phyloP scores from a whole-genome alignment of 148 eudicot species.

The Amaranthus cruentus region DNA sequence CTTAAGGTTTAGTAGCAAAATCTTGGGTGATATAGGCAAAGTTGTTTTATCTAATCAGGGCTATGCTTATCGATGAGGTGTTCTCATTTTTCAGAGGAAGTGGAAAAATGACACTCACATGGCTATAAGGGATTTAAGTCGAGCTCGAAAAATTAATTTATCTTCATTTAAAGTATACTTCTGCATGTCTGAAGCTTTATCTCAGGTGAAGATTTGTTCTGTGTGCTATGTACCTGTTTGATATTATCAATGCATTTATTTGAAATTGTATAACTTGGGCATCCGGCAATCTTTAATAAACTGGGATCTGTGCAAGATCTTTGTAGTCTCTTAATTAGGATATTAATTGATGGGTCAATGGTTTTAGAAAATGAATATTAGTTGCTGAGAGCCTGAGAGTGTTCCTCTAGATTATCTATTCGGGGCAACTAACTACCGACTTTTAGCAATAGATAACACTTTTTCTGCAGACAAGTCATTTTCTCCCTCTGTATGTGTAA shows the following conservation, averaged over 20 bases:
- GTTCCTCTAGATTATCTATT: background rate
- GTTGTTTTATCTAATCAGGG: slow-evolving; percentile 11
- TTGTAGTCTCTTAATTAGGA: background rate
- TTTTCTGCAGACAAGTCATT: background rate
- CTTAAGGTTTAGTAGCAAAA: slow-evolving; percentile 56
- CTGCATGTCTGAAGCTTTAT: slow-evolving; percentile 68
- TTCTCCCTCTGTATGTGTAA: background rate
- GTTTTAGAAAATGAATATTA: background rate
- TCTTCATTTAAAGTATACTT: slow-evolving; percentile 64
- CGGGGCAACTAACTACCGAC: background rate
- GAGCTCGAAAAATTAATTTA: slow-evolving; percentile 66
- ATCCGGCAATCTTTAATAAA: background rate
- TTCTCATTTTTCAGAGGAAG: slow-evolving; percentile 48
- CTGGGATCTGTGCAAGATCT: background rate
- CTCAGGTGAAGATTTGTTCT: slow-evolving; percentile 42
- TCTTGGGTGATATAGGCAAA: slow-evolving; percentile 11
- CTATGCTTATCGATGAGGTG: slow-evolving; percentile 6
- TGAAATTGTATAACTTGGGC: background rate
- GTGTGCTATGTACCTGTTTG: slow-evolving; percentile 3
- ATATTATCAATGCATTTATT: background rate
- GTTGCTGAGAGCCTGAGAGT: background rate
- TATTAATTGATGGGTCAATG: background rate
- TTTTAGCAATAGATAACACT: background rate
- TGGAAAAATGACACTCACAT: slow-evolving; percentile 93
- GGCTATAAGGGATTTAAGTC: slow-evolving; percentile 78